Conservation (phyloP, 352 stramenopile genomes). For the Nothophytophthora sp. region DNA sequence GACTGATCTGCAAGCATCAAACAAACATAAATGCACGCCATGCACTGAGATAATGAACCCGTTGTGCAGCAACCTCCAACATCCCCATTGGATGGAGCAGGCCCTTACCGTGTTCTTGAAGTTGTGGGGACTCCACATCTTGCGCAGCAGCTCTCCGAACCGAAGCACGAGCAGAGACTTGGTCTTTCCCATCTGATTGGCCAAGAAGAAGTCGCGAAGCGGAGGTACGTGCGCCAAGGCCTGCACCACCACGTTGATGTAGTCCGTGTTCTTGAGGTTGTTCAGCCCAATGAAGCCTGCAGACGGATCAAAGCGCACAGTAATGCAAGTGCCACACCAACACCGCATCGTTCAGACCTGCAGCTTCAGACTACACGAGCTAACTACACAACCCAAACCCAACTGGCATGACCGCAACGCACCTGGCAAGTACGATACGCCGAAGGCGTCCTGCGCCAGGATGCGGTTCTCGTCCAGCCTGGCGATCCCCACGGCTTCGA, state of each 20-base stretch:
- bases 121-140: conserved; percentile 98
- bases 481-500: conserved; percentile 82
- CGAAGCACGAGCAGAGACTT: conserved; percentile 87
- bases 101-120: conserved; percentile 97
- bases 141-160: conserved; percentile 96
- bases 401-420: background rate
- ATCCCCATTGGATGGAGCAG: background rate
- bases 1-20: conserved; percentile 71
- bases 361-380: too few relatives aligned
- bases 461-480: conserved; percentile 91
- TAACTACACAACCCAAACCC: too few relatives aligned
- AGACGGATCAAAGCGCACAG: background rate
- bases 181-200: conserved; percentile 48
- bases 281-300: conserved; percentile 97
- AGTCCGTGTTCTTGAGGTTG: conserved; percentile 98
- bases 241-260: conserved; percentile 97
- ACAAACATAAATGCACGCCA: background rate
- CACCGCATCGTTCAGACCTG: background rate
- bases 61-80: background rate
- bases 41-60: too few relatives aligned
- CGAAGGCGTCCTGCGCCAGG: conserved; percentile 95
- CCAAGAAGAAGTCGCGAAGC: conserved; percentile 97
- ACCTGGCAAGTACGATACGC: conserved; percentile 94
- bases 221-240: conserved; percentile 95
- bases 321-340: background rate